Evolutionary conservation across 2,329 filamentous ascomycete species (phyloP).

Genomic region (Colletotrichum karsti): DNA sequence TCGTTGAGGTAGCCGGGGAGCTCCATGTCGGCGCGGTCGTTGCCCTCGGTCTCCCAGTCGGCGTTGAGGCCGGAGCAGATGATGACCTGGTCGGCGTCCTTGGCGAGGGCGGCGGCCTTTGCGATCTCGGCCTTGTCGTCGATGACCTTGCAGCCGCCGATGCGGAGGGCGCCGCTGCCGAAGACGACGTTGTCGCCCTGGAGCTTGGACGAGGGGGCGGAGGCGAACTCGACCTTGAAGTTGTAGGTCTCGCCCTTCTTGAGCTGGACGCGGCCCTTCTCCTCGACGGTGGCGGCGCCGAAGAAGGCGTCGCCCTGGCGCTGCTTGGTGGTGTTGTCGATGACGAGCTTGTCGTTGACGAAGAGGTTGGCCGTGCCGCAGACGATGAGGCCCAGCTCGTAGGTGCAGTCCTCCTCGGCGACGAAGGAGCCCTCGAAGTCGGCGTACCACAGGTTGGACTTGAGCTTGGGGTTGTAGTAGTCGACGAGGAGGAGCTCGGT

Average conservation of each 20-base stretch:
- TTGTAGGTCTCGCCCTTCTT: constrained; percentile 68
- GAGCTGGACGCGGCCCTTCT: constrained; percentile 65
- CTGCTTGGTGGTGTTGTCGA: constrained; percentile 74
- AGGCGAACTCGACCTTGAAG: constrained; percentile 67
- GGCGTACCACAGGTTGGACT: constrained; percentile 63
- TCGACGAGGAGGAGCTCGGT: constrained; percentile 60
- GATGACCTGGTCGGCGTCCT: constrained; percentile 78
- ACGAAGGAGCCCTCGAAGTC: constrained; percentile 69
- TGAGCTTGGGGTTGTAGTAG: constrained; percentile 61
- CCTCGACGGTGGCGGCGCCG: constrained; percentile 70
- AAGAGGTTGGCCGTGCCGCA: constrained; percentile 72
- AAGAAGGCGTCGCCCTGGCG: constrained; percentile 71
- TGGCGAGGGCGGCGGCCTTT: constrained; percentile 73
- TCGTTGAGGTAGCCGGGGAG: constrained; percentile 74
- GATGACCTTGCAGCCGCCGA: constrained; percentile 68
- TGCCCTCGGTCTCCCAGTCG: constrained; percentile 78
- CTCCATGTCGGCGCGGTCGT: constrained; percentile 77
- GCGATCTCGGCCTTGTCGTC: constrained; percentile 67
- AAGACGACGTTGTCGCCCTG: constrained; percentile 58
- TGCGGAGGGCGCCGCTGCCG: constrained; percentile 67
- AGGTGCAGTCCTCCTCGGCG: constrained; percentile 67
- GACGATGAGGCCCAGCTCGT: constrained; percentile 73
- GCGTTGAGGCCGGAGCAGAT: constrained; percentile 77
- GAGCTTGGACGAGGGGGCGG: constrained; percentile 65
- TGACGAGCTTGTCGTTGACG: constrained; percentile 68